phyloP scores from a whole-genome alignment of 352 stramenopile genomes.

The Bremia lactucae region DNA sequence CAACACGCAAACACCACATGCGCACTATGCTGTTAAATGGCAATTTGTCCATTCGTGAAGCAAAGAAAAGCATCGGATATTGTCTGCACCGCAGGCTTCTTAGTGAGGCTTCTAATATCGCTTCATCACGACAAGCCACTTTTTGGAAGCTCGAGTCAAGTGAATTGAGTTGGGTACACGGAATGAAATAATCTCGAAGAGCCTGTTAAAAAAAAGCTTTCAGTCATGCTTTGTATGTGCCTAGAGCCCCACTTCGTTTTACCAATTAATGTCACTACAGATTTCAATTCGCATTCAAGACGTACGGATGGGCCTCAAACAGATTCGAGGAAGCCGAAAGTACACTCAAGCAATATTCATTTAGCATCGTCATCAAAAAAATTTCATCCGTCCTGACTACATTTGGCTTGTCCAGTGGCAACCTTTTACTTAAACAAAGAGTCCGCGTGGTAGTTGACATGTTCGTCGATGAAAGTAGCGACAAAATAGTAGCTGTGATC shows the following conservation, averaged over 20 bases:
- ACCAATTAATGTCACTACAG: no score
- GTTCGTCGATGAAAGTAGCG: conserved; percentile 91
- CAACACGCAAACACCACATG: conserved; percentile 25
- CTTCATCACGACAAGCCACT: conserved; percentile 47
- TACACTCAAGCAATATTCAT: no score
- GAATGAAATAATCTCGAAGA: no score
- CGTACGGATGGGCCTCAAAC: no score
- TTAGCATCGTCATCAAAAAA: no score
- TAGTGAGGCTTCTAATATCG: conserved; percentile 50
- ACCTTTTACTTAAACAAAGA: conserved; percentile 48
- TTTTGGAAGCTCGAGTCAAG: conserved; percentile 42
- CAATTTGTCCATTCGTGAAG: conserved; percentile 29
- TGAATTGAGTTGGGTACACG: conserved; percentile 17
- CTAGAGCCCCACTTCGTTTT: no score
- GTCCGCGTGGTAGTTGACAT: conserved; percentile 91
- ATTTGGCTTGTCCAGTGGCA: no score
- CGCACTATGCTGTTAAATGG: conserved; percentile 29
- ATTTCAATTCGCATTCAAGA: no score
- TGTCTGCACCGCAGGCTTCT: conserved; percentile 30
- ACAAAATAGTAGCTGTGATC: conserved; percentile 99
- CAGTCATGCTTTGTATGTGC: no score
- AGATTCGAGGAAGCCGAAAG: no score
- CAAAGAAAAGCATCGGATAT: conserved; percentile 7
- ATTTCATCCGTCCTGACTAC: no score
- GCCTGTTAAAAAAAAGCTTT: no score